Percentiles rank a stretch among this genome's conserved stretches.
Evolutionary conservation across 2,329 filamentous ascomycete species (phyloP).

Genomic region (Claviceps maximensis): DNA sequence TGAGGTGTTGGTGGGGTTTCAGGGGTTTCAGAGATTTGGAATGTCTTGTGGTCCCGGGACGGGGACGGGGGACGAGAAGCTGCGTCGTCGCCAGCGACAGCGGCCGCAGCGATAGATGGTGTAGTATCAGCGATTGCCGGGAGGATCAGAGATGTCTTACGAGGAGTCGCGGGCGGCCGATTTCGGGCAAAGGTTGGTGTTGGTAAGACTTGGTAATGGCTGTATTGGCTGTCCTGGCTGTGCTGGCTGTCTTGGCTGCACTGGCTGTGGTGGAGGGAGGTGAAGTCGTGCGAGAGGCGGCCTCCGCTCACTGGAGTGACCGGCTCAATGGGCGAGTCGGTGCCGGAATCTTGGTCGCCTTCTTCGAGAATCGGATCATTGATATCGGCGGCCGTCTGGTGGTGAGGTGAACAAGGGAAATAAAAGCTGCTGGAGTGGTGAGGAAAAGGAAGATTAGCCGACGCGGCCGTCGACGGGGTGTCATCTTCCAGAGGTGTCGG

Average conservation of each 20-base stretch:
- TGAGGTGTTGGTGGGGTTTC: too few relatives aligned
- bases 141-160: slow-evolving; percentile 8
- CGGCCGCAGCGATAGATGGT: background rate
- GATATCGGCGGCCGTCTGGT: slow-evolving; percentile 36
- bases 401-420: slow-evolving; percentile 25
- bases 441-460: slow-evolving; percentile 1
- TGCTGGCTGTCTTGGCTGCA: background rate
- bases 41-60: slow-evolving; percentile 5
- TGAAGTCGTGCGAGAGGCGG: slow-evolving; percentile 41
- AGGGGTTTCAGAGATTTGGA: background rate
- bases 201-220: slow-evolving; percentile 14
- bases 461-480: slow-evolving; percentile 5
- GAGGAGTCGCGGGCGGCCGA: slow-evolving; percentile 3
- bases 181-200: slow-evolving; percentile 12
- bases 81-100: background rate
- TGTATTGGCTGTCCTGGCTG: slow-evolving; percentile 12
- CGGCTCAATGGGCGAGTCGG: slow-evolving; percentile 46
- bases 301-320: slow-evolving; percentile 48
- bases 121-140: slow-evolving; percentile 1
- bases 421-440: slow-evolving; percentile 16
- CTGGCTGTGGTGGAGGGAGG: slow-evolving; percentile 24
- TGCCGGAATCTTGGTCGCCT: slow-evolving; percentile 43
- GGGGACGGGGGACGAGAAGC: slow-evolving; percentile 6
- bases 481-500: slow-evolving; percentile 4
- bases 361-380: slow-evolving; percentile 39